Base-by-base conservation (phyloP, 495 filamentous ascomycete genomes). In the Aspergillus bridgeri region DNA sequence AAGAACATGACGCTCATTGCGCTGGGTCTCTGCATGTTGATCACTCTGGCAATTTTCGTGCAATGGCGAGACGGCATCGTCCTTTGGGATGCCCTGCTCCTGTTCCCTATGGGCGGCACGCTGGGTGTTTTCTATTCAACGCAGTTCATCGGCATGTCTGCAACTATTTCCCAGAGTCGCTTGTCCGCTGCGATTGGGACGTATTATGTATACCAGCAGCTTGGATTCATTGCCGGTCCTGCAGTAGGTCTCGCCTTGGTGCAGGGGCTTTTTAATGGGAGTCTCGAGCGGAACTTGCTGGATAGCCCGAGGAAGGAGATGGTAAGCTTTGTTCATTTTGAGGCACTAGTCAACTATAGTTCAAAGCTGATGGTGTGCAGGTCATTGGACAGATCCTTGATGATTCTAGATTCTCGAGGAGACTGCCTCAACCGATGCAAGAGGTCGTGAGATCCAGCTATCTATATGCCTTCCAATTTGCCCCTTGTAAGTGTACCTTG, bases 151-250 rank as follows among this genome's bases (percentile, higher is more conserved):
- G 71, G 64, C 13, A 61, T 75, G 47, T 63, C 66, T 0, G 42
- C 60, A 3, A 58, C 54, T 51, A 56, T 59, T 3, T 67, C 69
- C 13, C 64, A 65, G 50, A 54, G 59, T 7, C 33, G 62, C 11
- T 59, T 67, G 20, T 48, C 69, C 11, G 64, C 54, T 5, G 62
- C 63, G 29, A 65, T 76, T 18, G 60, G 67, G 21, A 58, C 69
- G 23, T 75, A 70, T 49, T 76, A 62, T 45, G 59, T 75, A 20
- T 64, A 63, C 48, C 70, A 75, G 54, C 70, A 76, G 56, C 54
- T 76, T 17, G 74, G 72, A 0, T 59, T 69, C 15, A 65, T 73
- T 9, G 53, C 75, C 4, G 72, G 74, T 2, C 68, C 63, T 3
- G 59, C 67, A 2, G 42, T 46, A 33, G 64, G 47, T 9, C 54